Evolutionary conservation across 2,329 filamentous ascomycete genomes (phyloP).

Genomic region (Paraconiothyrium brasiliense): DNA sequence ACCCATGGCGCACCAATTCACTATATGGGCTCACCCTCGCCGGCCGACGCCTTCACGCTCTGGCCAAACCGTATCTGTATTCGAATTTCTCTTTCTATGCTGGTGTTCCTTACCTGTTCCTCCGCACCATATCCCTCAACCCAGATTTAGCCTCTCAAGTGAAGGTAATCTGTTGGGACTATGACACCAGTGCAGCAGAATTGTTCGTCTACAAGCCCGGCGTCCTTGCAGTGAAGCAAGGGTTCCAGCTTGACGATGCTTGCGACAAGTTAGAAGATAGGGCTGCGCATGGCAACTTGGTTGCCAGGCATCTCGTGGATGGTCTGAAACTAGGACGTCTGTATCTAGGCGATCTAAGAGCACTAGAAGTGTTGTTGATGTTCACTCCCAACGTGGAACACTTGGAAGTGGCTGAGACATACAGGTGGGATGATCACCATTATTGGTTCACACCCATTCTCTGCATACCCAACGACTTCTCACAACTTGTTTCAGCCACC

Average conservation of each 20-base stretch:
- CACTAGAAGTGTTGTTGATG: conserved; percentile 1
- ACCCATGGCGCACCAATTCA: not conserved
- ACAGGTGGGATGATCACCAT: conserved; percentile 8
- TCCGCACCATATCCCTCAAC: conserved; percentile 1
- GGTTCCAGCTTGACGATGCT: not conserved
- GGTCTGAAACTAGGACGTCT: not conserved
- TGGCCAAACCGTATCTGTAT: conserved; percentile 1
- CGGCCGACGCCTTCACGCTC: conserved; percentile 6
- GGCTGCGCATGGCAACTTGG: not conserved
- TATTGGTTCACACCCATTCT: conserved; percentile 13
- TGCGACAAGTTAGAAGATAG: not conserved
- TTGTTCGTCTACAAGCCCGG: not conserved
- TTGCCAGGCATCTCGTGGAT: not conserved
- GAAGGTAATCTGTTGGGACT: conserved; percentile 10
- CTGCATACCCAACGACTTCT: not conserved
- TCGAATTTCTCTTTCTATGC: conserved; percentile 8
- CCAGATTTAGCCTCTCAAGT: conserved; percentile 7
- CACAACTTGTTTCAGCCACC: conserved; percentile 1
- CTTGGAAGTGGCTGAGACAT: conserved; percentile 5
- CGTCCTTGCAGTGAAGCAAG: conserved; percentile 1
- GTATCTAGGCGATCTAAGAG: conserved; percentile 2
- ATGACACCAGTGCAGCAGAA: not conserved
- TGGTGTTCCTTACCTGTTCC: conserved; percentile 4
- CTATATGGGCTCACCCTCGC: not conserved
- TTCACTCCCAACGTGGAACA: conserved; percentile 4